These are phyloP conservation scores for Eucalyptus polyanthemos DNA, from an alignment of 345 rosid species.

Conservation along the genomic window DNA sequence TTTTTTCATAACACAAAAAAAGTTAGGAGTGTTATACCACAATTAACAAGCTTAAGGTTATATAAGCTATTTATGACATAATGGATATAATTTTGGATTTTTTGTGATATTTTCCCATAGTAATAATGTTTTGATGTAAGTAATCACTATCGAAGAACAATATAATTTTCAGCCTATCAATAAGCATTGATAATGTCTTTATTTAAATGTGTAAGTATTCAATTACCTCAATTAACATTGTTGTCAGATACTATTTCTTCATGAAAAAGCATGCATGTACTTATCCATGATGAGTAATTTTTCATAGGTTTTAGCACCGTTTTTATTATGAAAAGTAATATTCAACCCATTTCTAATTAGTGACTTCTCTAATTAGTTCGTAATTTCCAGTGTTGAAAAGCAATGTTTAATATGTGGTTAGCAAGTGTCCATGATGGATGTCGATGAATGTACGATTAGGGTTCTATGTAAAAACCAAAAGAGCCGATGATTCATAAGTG, in stretches of 20 bases:
- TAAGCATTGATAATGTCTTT: neutral
- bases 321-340: neutral
- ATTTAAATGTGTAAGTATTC: neutral
- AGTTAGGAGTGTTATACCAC: too few relatives aligned
- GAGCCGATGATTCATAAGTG: neutral
- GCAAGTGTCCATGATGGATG: neutral
- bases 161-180: neutral
- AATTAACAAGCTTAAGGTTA: neutral
- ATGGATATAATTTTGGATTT: too few relatives aligned
- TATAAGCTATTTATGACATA: neutral
- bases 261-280: neutral
- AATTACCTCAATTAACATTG: neutral
- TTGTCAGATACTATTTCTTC: neutral
- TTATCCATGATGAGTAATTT: neutral
- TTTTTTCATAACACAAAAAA: too few relatives aligned
- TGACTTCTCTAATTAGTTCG: neutral
- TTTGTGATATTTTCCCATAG: too few relatives aligned
- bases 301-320: neutral
- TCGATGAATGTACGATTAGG: neutral
- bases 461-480: neutral
- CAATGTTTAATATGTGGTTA: neutral
- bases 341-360: neutral
- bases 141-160: neutral
- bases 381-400: neutral
- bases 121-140: too few relatives aligned